A percentile compares a stretch with the other conserved stretches of the same genome.
phyloP scores from a whole-genome alignment of 2,329 filamentous ascomycete genomes.

The Hypoxylon sp. region DNA sequence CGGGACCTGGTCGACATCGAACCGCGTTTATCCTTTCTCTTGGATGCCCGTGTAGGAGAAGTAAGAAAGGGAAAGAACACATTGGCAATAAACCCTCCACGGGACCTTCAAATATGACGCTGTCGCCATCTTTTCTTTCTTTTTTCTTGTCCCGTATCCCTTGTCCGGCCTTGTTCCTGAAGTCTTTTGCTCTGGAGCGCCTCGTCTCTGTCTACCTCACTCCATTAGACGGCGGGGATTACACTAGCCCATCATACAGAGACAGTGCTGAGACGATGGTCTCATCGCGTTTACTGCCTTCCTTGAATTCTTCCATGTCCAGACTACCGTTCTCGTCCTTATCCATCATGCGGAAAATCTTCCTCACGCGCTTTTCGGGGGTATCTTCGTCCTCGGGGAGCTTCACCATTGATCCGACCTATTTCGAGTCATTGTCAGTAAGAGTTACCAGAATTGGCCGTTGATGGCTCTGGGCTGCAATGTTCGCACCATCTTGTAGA shows the following conservation, averaged over 20 bases:
- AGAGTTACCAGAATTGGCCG: not conserved
- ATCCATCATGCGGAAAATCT: slow-evolving; percentile 99
- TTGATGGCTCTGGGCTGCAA: not conserved
- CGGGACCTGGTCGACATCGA: slow-evolving; percentile 28
- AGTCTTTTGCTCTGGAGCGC: slow-evolving; percentile 25
- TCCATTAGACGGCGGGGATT: slow-evolving; percentile 29
- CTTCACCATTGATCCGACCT: slow-evolving; percentile 99
- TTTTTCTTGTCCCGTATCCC: slow-evolving; percentile 21
- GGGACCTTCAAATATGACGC: slow-evolving; percentile 22
- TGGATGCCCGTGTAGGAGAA: slow-evolving; percentile 28
- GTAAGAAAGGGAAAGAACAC: slow-evolving; percentile 31
- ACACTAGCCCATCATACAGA: slow-evolving; percentile 95
- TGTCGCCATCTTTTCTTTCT: slow-evolving; percentile 28
- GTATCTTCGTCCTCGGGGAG: slow-evolving; percentile 98
- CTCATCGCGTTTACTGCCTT: slow-evolving; percentile 98
- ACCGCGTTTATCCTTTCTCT: slow-evolving; percentile 34
- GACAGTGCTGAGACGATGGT: slow-evolving; percentile 98
- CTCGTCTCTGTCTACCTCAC: slow-evolving; percentile 15
- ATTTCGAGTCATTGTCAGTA: slow-evolving; percentile 32
- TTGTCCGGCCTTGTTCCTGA: slow-evolving; percentile 18
- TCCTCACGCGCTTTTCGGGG: slow-evolving; percentile 95
- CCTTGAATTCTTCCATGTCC: slow-evolving; percentile 98
- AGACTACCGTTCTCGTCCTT: slow-evolving; percentile 99
- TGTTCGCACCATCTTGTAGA: slow-evolving; percentile 94
- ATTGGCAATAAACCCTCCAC: slow-evolving; percentile 30